Conservation (phyloP, 768 basidiomycete genomes). For the Mycena rosella region DNA sequence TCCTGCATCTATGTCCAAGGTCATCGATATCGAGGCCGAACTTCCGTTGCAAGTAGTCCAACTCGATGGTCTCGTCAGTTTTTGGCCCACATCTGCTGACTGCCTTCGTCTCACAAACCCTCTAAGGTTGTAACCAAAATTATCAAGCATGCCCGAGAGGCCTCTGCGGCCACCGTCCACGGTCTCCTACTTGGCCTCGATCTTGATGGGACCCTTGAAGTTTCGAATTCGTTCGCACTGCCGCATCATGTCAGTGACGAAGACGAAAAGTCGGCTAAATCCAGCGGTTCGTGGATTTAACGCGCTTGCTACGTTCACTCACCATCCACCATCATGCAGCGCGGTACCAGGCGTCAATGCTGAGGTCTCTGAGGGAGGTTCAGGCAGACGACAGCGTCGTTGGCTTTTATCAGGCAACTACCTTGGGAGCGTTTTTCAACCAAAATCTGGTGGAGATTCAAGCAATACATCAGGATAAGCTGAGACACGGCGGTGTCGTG, state of each 20-base stretch:
- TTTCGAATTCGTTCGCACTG: conserved; percentile 91
- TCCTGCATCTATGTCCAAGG: conserved; percentile 92
- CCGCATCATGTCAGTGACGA: conserved; percentile 81
- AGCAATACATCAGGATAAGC: conserved; percentile 86
- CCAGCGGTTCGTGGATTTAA: conserved; percentile 65
- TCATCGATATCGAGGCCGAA: conserved; percentile 93
- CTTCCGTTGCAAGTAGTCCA: conserved; percentile 85
- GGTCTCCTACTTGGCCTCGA: conserved; percentile 93
- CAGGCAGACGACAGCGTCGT: conserved; percentile 92
- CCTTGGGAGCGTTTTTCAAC: conserved; percentile 87
- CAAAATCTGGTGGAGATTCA: conserved; percentile 86
- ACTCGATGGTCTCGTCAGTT: conserved; percentile 86
- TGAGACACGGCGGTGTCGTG: conserved; percentile 88
- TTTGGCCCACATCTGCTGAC: background rate
- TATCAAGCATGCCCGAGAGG: conserved; percentile 90
- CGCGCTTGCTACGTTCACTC: conserved; percentile 17
- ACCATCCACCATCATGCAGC: conserved; percentile 57
- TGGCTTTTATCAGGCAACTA: conserved; percentile 94
- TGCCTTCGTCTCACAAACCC: conserved; percentile 18
- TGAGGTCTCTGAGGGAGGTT: conserved; percentile 90
- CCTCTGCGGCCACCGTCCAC: conserved; percentile 77
- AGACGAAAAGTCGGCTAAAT: conserved; percentile 85
- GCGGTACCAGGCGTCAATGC: conserved; percentile 87
- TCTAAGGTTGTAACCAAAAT: conserved; percentile 93
- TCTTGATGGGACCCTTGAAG: conserved; percentile 90